Evolutionary conservation across 1,284 basidiomycete species (phyloP), one percentile per base, ranked within the genome.

Genomic region (Trametes pubescens): DNA sequence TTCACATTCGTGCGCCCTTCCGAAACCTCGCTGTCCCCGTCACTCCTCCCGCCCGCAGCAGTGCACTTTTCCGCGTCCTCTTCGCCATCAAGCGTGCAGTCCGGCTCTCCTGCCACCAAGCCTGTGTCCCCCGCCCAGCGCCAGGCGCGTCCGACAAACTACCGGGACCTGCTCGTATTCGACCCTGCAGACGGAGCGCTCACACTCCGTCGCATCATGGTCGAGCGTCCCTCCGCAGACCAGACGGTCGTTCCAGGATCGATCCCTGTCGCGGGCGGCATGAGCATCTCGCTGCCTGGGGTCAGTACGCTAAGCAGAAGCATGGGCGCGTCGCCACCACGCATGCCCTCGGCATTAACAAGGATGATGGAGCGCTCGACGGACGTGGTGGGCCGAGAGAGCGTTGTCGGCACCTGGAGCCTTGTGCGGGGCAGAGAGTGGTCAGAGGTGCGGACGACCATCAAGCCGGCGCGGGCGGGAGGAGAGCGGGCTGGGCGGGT

Each of bases 401-500:
- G 74, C 37, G 79, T 84, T 7, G 82, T 91, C 38, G 89, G 89
- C 24, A 88, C 87, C 1, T 94, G 92, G 92, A 80, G 81, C 62
- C 69, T 93, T 61, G 81, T 82, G 60, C 75, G 87, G 43, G 80
- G 81, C 4, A 72, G 76, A 10, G 85, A 85, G 37, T 88, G 86
- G 82, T 76, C 75, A 2, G 84, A 88, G 66, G 81, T 91, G 38
- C 84, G 78, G 71, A 79, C 75, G 49, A 68, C 69, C 18, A 68
- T 69, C 40, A 62, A 51, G 56, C 40, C 18, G 26, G 49, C 40
- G 26, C 24, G 47, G 51, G 57, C 54, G n/a, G 37, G 59, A 46
- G 55, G 16, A 14, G 58, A 57, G 29, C 43, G 44, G 37, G 35
- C 48, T 4, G 58, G 59, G 18, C 64, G 61, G 29, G 35, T 62